Evolutionary conservation across 2,329 filamentous ascomycete species (phyloP), one percentile per base, ranked within the genome.

Genomic region (Aspergillus sp.): DNA sequence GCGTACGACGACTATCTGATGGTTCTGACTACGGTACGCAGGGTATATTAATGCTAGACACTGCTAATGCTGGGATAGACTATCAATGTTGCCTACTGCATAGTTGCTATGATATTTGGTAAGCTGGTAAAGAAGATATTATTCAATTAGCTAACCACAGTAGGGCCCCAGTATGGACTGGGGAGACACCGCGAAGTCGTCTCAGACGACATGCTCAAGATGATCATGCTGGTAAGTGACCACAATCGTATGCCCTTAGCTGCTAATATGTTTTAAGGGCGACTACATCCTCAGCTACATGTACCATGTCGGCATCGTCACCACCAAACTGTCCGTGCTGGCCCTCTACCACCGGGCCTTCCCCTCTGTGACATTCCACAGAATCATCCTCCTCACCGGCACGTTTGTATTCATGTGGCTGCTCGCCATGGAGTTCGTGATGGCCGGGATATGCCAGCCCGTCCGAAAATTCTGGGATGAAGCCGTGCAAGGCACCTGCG

Each of bases 281-380:
- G 54, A 63, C 41, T 63, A 63, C 27, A 44, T 63, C 45, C 59
- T 63, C 45, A 63, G 58, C 34, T 59, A 63, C 45, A 56, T 63
- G 39, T 63, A 63, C 45, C 46, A 63, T 42, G 34, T 53, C 20
- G 56, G 59, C 44, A 61, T 63, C 34, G 61, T 54, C 55, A 59
- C 48, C 47, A 63, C 56, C 8, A 63, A 63, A 19, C 51, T 63
- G 17, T 48, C 61, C 5, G 58, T 63, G 5, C 40, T 63, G 9
- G 51, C 61, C 9, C 48, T 63, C 2, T 63, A 63, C 45, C 44
- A 61, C 41, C 59, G 61, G 41, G 56, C 59, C 30, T 63, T 63
- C 39, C 54, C 52, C 42, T 59, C 54, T 3, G 40, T 40, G 9
- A 34, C 40, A 6, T 63, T 63, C 47, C 61, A 54, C 15, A 22